Base-by-base conservation (phyloP, 805 yeast species). In the Tetrapisispora namnaoensis region DNA sequence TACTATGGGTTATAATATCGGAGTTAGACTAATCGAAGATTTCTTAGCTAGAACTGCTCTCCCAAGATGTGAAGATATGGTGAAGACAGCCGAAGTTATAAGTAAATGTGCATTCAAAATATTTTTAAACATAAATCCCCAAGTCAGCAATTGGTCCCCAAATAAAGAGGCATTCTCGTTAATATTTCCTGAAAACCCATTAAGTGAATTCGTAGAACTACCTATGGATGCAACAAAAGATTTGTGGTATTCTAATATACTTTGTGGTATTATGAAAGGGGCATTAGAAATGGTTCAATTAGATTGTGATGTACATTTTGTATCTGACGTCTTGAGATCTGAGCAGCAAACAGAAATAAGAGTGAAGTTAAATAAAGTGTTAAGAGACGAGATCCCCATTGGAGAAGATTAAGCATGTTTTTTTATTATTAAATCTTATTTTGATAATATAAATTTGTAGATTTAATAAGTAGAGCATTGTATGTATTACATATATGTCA, bases 301-400 rank as follows among this genome's bases (percentile, higher is more conserved):
- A 58, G 95, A 90, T 50, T 88, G 90, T 46, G 95, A 90, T 49
- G 88, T 82, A 2, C 71, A 69, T 55, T 93, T 90, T 62, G 77
- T 87, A 2, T 78, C 82, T 55, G 99, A 93, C 62, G 79, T 75
- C 2, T 70, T 93, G 44, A 77, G 89, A 53, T 98, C 97, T 0
- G 91, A 88, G 56, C 82, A 81, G 13, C 70, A 69, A 27, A 91
- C 97, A 0, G 97, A 89, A 60, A 69, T 93, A 48, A 75, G 83
- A 52, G 77, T 93, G 42, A 80, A 80, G 57, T 70, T 93, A 54
- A 70, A 80, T 44, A 82, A 76, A 57, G 76, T 88, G 2, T 70
- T 91, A 56, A 88, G 85, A 61, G 99, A 93, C 62, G 99, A 93
- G 69, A 83, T 93, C 42, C 99, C 99, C 14, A 95, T 95, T 6